Base-by-base conservation (phyloP, 179 eudicot species). In the Spergularia azorica region DNA sequence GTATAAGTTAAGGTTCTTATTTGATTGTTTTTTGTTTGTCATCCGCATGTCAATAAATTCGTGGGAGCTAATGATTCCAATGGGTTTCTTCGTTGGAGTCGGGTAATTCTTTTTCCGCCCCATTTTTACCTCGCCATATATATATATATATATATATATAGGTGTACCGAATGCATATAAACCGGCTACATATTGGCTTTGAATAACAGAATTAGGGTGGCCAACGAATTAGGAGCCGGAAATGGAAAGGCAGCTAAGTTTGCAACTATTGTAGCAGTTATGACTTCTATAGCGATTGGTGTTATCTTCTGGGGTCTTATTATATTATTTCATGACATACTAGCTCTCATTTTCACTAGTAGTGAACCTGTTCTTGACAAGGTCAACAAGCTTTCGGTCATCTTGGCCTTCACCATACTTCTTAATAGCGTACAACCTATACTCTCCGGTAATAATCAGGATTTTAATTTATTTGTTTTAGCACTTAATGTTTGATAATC, bases 161-260 rank as follows among this genome's bases (percentile, higher is more conserved):
- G 32, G 32, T 1, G 1, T 26, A 26, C 32, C 32, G 32, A 26
- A 26, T 26, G 32, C 32, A 26, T 26, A 26, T 26, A 26, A 26
- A 26, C 32, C 32, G 32, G 32, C 32, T 26, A 26, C 32, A 26
- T 43, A 43, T 43, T 43, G 8, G 6, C 8, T 43, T 16, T 68
- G 60, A 26, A 26, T 26, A 60, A 41, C 78, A 85, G 88, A 63
- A 86, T 85, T 5, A 72, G 86, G 60, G 86, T 85, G 26, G 82
- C 88, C 51, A 85, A 83, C 65, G 88, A 83, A 76, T 77, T 85
- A 1, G 88, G 88, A 72, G 86, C 83, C 4, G 88, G 88, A 15
- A 85, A 83, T 18, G 88, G 88, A 38, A 85, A 83, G 73, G 88
- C 81, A 59, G 88, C 88, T 0, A 85, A 85, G 48, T 83, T 85